A percentile compares a stretch with the other conserved stretches of the same genome.
phyloP scores from a whole-genome alignment of 495 filamentous ascomycete species.

The Cairneyella variabilis region DNA sequence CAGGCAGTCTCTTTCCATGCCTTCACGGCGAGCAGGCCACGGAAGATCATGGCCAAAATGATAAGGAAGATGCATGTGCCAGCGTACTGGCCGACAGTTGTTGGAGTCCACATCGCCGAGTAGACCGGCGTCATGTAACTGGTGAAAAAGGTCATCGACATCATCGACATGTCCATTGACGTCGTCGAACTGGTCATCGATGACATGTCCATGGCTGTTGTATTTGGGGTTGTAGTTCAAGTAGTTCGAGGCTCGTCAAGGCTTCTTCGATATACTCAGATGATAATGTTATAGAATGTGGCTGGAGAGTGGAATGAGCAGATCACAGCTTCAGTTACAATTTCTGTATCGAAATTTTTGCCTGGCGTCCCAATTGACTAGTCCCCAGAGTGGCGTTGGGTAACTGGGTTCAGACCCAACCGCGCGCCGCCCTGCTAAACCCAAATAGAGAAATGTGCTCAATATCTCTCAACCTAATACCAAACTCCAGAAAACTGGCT shows the following conservation, averaged over 20 bases:
- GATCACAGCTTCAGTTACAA: too few species aligned
- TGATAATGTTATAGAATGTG: too few species aligned
- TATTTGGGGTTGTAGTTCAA: neutral
- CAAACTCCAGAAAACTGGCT: too few species aligned
- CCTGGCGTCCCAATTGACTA: too few species aligned
- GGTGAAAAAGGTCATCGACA: slow-evolving; percentile 60
- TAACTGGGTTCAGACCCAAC: slow-evolving; percentile 26
- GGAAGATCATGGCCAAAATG: slow-evolving; percentile 64
- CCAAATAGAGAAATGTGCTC: too few species aligned
- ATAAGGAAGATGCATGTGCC: slow-evolving; percentile 86
- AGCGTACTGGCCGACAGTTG: slow-evolving; percentile 64
- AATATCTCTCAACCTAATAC: too few species aligned
- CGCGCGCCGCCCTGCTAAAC: slow-evolving; percentile 55
- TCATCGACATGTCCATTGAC: slow-evolving; percentile 19
- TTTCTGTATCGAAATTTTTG: too few species aligned
- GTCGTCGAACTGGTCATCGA: neutral
- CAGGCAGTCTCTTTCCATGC: slow-evolving; percentile 45
- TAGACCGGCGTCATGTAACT: slow-evolving; percentile 67
- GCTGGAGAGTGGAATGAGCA: neutral
- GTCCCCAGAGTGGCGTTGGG: too few species aligned
- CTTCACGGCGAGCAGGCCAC: slow-evolving; percentile 67
- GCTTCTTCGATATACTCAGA: too few species aligned
- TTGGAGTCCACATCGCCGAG: slow-evolving; percentile 70
- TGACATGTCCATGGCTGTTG: slow-evolving; percentile 28
- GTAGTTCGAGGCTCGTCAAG: too few species aligned